These are phyloP conservation scores for Chlamydomonas incerta DNA, from an alignment of 139 green algal species.

Conservation along the genomic window DNA sequence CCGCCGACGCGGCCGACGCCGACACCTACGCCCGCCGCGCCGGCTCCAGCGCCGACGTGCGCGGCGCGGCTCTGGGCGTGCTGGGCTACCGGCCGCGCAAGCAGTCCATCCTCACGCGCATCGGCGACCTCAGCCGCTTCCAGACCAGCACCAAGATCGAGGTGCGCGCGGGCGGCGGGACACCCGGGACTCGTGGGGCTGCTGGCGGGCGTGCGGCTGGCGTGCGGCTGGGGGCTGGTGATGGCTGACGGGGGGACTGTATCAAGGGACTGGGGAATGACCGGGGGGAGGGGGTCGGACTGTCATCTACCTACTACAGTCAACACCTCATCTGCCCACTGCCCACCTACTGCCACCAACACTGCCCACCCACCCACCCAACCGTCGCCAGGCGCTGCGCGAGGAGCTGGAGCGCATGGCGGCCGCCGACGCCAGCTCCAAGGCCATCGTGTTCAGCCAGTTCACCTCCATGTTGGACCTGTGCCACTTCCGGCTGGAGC, in stretches of 20 bases:
- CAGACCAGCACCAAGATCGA: slow-evolving; percentile 95
- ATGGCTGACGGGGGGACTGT: background rate
- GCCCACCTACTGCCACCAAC: background rate
- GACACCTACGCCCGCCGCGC: background rate
- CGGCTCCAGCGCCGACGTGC: background rate
- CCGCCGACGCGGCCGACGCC: background rate
- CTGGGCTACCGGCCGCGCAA: slow-evolving; percentile 52
- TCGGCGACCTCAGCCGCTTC: slow-evolving; percentile 75
- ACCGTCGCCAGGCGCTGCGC: slow-evolving; percentile 80
- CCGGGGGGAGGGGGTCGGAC: too few species aligned
- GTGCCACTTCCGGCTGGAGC: slow-evolving; percentile 78
- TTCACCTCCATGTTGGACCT: slow-evolving; percentile 97
- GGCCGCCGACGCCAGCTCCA: slow-evolving; percentile 76
- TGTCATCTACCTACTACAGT: background rate
- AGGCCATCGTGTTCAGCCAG: slow-evolving; percentile 95
- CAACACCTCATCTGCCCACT: too few species aligned
- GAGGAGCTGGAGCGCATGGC: slow-evolving; percentile 86
- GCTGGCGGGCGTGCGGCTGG: too few species aligned
- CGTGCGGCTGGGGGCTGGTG: background rate
- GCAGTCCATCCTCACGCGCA: slow-evolving; percentile 80
- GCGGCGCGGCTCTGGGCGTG: background rate
- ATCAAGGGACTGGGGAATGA: too few species aligned
- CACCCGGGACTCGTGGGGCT: too few species aligned
- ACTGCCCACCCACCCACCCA: background rate
- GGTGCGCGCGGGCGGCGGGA: slow-evolving; percentile 46